phyloP scores from a whole-genome alignment of 2,329 filamentous ascomycete species.

The Beauveria rudraprayagi region DNA sequence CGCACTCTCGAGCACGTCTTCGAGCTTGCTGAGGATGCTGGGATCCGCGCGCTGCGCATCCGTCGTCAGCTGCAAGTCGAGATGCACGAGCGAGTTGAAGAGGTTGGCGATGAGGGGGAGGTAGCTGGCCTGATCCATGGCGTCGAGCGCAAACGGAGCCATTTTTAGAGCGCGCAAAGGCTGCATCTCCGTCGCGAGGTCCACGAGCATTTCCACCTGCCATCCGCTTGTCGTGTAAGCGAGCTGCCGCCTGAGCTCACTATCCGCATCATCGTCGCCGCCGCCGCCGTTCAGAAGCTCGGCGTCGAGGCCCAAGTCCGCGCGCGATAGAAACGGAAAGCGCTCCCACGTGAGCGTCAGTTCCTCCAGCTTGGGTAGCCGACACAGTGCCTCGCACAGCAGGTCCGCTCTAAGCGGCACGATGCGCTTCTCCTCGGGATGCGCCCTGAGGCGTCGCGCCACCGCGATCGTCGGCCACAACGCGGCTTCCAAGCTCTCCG shows the following conservation, averaged over 20 bases:
- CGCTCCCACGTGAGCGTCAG: conserved; percentile 1
- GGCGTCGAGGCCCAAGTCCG: background rate
- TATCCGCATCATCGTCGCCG: background rate
- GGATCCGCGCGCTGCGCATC: background rate
- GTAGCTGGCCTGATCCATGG: conserved; percentile 4
- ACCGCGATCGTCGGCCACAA: background rate
- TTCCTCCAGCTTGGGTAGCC: background rate
- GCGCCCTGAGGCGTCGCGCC: background rate
- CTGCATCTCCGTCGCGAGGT: background rate
- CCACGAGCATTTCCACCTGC: conserved; percentile 4
- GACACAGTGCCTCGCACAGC: background rate
- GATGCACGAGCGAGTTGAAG: conserved; percentile 4
- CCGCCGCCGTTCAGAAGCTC: background rate
- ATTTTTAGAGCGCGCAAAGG: background rate
- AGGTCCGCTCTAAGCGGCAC: background rate
- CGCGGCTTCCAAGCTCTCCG: background rate
- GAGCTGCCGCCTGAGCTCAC: background rate
- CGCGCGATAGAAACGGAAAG: background rate
- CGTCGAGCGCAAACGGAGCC: background rate
- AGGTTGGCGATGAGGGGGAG: conserved; percentile 4
- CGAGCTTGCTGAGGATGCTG: conserved; percentile 1
- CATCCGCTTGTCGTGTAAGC: background rate
- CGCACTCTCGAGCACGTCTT: background rate
- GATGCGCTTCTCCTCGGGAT: background rate
- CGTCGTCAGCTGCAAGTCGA: background rate